Conservation (phyloP, 805 yeast genomes). For the Wickerhamiella cacticola region DNA sequence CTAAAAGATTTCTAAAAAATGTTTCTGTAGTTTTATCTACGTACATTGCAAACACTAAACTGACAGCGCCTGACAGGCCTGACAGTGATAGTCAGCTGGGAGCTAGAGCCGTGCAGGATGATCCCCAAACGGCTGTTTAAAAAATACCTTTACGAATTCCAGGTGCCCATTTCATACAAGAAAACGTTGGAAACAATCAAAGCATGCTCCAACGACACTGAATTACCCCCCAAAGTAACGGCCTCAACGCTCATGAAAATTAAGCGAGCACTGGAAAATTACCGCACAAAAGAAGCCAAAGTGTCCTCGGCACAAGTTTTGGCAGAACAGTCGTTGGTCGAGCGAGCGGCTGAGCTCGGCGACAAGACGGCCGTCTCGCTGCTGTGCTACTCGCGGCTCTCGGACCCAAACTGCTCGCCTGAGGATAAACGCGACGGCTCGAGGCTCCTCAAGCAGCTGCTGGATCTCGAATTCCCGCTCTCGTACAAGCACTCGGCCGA, state of each 20-base stretch:
- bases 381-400: slow-evolving; percentile 54
- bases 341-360: slow-evolving; percentile 73
- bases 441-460: slow-evolving; percentile 43
- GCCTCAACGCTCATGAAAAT: slow-evolving; percentile 55
- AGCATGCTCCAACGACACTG: slow-evolving; percentile 17
- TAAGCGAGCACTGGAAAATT: slow-evolving; percentile 51
- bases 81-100: not conserved
- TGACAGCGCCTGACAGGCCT: no score
- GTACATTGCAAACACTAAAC: no score
- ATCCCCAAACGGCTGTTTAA: slow-evolving; percentile 17
- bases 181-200: slow-evolving; percentile 17
- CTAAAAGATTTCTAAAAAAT: no score
- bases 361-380: slow-evolving; percentile 68
- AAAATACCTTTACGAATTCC: slow-evolving; percentile 21
- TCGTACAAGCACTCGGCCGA: slow-evolving; percentile 74
- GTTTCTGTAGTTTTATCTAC: no score
- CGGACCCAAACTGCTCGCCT: slow-evolving; percentile 29
- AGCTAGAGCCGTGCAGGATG: not conserved
- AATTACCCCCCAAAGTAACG: slow-evolving; percentile 36
- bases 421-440: slow-evolving; percentile 58
- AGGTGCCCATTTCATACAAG: slow-evolving; percentile 22
- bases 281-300: slow-evolving; percentile 49
- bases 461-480: slow-evolving; percentile 53
- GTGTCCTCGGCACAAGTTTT: slow-evolving; percentile 44
- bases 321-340: slow-evolving; percentile 63